Evolutionary conservation across 306 rosid species (phyloP), one percentile per base, ranked within the genome.

Genomic region (Adenanthera pavonina): DNA sequence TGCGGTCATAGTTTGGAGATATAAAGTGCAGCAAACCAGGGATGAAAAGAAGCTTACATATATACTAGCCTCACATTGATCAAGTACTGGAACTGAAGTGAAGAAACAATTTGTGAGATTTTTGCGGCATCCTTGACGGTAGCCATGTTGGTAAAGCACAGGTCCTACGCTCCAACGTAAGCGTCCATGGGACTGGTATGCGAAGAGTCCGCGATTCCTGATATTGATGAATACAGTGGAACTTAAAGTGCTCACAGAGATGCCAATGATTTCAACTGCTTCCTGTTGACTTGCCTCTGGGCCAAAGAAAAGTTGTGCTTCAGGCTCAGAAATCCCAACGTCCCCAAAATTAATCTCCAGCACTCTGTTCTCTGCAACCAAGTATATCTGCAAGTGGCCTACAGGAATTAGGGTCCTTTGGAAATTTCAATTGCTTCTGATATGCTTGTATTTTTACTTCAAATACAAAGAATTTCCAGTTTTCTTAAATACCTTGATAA

Each of bases 111-210:
- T 83, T 33, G 85, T 86, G 2, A 8, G 56, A 74, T 90, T 90
- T 83, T 84, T 92, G 67, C 81, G 52, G 81, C 98, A 94, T 80
- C 95, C 98, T 79, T 90, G 92, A 25, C 73, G 85, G 75, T 83
- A 90, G 41, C 95, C 97, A 69, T 68, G 89, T 76, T 87, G 89
- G 72, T 89, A 82, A 74, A 90, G 89, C 80, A 90, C 87, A 74
- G 98, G 91, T 84, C 92, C 95, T 3, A 92, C 84, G 66, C 96
- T 91, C 97, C 98, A 94, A 8, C 85, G 72, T 47, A 91, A 81
- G 59, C 84, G 83, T 33, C 93, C 89, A 12, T 19, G 69, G 17
- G 82, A 81, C 25, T 10, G 41, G 77, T 88, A 94, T 2, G 94
- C 94, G 25, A 94, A 92, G 67, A 92, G 93, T 10, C 97, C 97